Evolutionary conservation across 1,139 yeast species (phyloP), one percentile per base, ranked within the genome.

Genomic region (Taphrina deformans): DNA sequence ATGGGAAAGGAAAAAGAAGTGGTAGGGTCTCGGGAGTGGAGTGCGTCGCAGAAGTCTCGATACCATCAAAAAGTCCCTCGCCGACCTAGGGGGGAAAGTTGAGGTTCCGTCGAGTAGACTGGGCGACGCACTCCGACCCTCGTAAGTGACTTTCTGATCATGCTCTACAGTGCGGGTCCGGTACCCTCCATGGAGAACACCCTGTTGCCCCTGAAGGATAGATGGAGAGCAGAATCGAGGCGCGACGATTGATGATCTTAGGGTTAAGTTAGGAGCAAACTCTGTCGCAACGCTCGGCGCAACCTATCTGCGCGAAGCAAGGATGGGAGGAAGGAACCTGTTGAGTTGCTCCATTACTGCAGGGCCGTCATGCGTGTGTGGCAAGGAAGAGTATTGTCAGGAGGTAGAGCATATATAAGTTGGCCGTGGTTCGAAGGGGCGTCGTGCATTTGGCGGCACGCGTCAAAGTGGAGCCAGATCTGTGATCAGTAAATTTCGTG

Each of bases 291-390:
- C 33, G 16, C 48, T 44, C 48, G 18, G 9, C 6, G 12, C 12
- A 26, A 24, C 53, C 18, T 26, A 27, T 27, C 6, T n/a, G 53
- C 53, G 53, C 53, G 53, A 27, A 48, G 53, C 53, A 26, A 27
- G 53, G 53, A 48, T 48, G 53, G 35, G 53, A 26, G 35, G 35
- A 27, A 12, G 35, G 35, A 29, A 29, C 53, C 14, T 27, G 33
- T 48, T 48, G 53, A 48, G 53, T 48, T 35, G 53, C 35, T 48
- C 53, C 53, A 48, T 44, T 48, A 48, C 53, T 48, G 53, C 53
- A 16, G 21, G 53, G 53, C 35, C 53, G 53, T 48, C 53, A 48
- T 48, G 53, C 53, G 53, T 48, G 53, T 48, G 14, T 27, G 9
- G 7, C 5, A 26, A 14, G n/a, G 21, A 44, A 21, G 27, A 10